Conservation (phyloP, 805 yeast genomes). For the Candida taoyuanica region DNA sequence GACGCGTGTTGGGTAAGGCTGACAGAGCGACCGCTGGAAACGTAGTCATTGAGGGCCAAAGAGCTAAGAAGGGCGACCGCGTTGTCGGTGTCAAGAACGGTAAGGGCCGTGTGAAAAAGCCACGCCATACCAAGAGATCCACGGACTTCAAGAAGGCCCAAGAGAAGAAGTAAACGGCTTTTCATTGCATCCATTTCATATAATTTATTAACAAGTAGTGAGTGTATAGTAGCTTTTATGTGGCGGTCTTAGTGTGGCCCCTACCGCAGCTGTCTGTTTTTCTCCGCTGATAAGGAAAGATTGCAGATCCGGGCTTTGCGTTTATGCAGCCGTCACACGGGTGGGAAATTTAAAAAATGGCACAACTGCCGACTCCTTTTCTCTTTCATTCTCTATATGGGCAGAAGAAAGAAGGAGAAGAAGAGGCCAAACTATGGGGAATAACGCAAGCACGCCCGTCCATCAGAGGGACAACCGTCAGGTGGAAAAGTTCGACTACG, state of each 20-base stretch:
- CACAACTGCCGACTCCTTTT: no score
- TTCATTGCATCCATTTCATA: no score
- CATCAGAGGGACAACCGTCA: conserved; percentile 12
- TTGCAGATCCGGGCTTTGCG: not conserved
- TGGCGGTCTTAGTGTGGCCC: not conserved
- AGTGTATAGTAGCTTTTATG: no score
- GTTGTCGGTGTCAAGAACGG: conserved; percentile 59
- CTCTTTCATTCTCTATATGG: not conserved
- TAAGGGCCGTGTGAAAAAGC: conserved; percentile 42
- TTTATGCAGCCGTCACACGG: no score
- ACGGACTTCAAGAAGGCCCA: conserved; percentile 35
- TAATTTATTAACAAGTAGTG: no score
- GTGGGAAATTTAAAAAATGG: no score
- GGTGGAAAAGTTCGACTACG: conserved; percentile 9
- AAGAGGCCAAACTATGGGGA: conserved; percentile 10
- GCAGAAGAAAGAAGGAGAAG: not conserved
- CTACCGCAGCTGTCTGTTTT: not conserved
- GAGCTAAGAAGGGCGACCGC: conserved; percentile 67
- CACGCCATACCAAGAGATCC: conserved; percentile 43
- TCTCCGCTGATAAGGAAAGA: conserved; percentile 2
- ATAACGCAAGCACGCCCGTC: conserved; percentile 5
- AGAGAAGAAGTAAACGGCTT: conserved; percentile 4
- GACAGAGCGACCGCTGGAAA: conserved; percentile 68
- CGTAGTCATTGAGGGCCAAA: conserved; percentile 58
- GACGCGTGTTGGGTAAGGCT: conserved; percentile 68